A percentile compares a stretch with the other conserved stretches of the same genome.
Conservation (phyloP, 75 land plant species). For the Ceratopteris richardii region DNA sequence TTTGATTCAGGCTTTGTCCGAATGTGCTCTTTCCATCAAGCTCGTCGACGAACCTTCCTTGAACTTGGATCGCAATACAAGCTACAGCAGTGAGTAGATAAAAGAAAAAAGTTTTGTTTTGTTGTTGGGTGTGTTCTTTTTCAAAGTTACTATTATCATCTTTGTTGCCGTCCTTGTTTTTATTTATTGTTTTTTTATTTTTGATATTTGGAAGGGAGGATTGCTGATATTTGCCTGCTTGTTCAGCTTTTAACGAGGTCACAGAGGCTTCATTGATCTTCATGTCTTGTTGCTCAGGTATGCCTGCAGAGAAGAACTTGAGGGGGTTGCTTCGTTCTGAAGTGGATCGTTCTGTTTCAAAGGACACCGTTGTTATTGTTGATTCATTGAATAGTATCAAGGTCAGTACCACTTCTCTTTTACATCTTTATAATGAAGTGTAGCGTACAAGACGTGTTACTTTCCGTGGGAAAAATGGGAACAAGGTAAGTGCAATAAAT, state of each 20-base stretch:
- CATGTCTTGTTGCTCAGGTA: constrained; percentile 36
- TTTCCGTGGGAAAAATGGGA: no score
- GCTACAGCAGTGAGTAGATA: constrained; percentile 57
- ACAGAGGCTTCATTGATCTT: no score
- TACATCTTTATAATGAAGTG: not conserved
- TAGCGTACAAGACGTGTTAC: not conserved
- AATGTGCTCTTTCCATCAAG: constrained; percentile 31
- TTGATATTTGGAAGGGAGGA: no score
- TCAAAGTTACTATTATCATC: no score
- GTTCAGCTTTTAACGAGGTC: no score
- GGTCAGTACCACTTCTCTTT: constrained; percentile 19
- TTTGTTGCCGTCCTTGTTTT: no score
- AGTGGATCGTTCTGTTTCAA: constrained; percentile 77
- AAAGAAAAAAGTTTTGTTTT: not conserved
- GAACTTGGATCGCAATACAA: constrained; percentile 74
- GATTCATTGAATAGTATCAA: constrained; percentile 93
- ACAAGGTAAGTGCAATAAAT: no score
- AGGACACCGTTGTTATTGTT: constrained; percentile 62
- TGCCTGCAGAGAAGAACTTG: constrained; percentile 82
- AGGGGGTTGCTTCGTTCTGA: constrained; percentile 89
- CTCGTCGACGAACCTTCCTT: constrained; percentile 82
- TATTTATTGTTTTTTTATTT: no score
- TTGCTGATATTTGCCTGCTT: no score
- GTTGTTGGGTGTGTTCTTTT: not conserved
- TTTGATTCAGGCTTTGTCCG: constrained; percentile 48